phyloP scores from a whole-genome alignment of 2,329 filamentous ascomycete species.

The Claviceps citrina region DNA sequence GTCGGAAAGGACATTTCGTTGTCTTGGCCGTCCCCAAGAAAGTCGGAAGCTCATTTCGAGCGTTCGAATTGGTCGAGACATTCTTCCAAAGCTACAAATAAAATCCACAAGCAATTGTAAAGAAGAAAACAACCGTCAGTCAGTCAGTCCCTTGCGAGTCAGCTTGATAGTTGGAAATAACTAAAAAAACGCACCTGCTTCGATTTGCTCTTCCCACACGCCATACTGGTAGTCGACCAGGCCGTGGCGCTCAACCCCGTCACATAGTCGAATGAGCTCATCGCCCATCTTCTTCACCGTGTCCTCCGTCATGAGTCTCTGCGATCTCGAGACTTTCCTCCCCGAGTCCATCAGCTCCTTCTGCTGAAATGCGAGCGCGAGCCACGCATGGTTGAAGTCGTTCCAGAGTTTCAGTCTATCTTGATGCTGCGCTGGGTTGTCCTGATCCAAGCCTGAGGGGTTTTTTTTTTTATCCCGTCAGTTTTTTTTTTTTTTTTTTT shows the following conservation, averaged over 20 bases:
- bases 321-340: conserved; percentile 38
- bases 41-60: not conserved
- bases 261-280: conserved; percentile 68
- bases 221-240: conserved; percentile 95
- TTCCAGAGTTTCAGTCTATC: conserved; percentile 79
- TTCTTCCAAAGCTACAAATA: conserved; percentile 2
- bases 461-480: no score
- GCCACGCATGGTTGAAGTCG: conserved; percentile 88
- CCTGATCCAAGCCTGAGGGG: conserved; percentile 56
- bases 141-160: not conserved
- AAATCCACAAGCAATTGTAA: not conserved
- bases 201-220: conserved; percentile 86
- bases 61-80: conserved; percentile 5
- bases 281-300: conserved; percentile 65
- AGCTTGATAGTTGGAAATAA: not conserved
- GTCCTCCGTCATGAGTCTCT: conserved; percentile 51
- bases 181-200: conserved; percentile 67
- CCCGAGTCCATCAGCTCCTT: conserved; percentile 55
- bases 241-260: conserved; percentile 78
- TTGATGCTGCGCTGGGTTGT: conserved; percentile 60
- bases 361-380: conserved; percentile 68
- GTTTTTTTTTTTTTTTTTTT: no score
- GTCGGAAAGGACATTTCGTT: not conserved
- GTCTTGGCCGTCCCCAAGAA: not conserved
- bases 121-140: not conserved